phyloP scores from a whole-genome alignment of 83 land plant genomes.

The Thuja plicata region DNA sequence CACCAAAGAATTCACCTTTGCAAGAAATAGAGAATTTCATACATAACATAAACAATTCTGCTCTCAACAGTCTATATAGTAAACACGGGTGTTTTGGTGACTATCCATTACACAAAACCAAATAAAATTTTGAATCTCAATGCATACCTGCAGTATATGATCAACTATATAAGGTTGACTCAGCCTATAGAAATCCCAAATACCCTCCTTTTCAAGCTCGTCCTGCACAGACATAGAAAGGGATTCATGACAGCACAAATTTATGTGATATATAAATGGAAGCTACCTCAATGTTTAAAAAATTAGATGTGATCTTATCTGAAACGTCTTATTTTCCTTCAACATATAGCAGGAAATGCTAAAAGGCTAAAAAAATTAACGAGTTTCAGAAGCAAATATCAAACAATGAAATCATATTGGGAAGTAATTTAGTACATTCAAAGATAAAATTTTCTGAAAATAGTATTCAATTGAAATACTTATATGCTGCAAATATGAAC shows the following conservation, averaged over 20 bases:
- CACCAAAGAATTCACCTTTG: neutral
- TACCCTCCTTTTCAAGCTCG: slow-evolving; percentile 91
- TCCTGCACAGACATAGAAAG: slow-evolving; percentile 44
- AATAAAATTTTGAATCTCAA: slow-evolving; percentile 1
- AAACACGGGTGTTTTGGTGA: neutral
- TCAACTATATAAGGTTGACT: slow-evolving; percentile 76
- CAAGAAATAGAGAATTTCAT: neutral
- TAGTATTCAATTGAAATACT: neutral
- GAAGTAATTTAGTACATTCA: neutral
- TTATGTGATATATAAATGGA: slow-evolving; percentile 11
- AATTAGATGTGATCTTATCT: neutral
- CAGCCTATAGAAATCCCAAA: slow-evolving; percentile 94
- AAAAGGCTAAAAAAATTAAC: neutral
- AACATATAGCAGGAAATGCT: neutral
- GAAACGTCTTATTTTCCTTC: neutral
- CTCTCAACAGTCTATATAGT: neutral
- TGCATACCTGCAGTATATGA: slow-evolving; percentile 58
- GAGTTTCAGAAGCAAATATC: neutral
- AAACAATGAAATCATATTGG: neutral
- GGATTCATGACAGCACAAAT: neutral
- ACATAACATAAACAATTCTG: neutral
- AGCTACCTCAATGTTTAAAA: neutral
- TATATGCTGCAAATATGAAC: neutral
- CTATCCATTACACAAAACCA: neutral
- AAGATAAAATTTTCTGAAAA: neutral